These are phyloP conservation scores for Quercus tomentella DNA, from an alignment of 331 rosid genomes.

Conservation along the genomic window DNA sequence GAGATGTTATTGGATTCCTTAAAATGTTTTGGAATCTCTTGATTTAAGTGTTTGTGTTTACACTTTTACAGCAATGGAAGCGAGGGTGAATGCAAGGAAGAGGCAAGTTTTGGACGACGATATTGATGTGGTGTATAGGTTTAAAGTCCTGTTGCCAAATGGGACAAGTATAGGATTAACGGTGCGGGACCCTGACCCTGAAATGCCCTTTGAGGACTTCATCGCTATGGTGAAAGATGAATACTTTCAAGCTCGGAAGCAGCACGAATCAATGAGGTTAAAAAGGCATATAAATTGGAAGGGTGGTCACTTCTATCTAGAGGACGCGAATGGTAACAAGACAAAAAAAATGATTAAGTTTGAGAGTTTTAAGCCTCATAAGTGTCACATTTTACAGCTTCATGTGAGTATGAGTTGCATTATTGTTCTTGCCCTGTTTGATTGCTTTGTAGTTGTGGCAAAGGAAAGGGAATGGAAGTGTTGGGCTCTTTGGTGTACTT, in stretches of 20 bases:
- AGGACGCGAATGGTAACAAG: constrained; percentile 29
- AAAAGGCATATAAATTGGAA: constrained; percentile 38
- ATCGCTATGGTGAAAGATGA: constrained; percentile 23
- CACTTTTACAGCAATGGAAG: neutral
- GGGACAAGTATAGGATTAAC: constrained; percentile 27
- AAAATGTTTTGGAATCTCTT: neutral
- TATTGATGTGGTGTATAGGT: constrained; percentile 1
- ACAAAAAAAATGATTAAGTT: constrained; percentile 20
- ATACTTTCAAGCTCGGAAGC: neutral
- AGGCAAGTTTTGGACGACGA: neutral
- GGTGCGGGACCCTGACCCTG: constrained; percentile 6
- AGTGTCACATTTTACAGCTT: constrained; percentile 47
- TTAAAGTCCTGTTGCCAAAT: constrained; percentile 44
- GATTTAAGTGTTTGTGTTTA: neutral
- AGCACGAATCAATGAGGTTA: constrained; percentile 1
- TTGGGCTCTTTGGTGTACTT: neutral
- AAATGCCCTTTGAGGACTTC: constrained; percentile 32
- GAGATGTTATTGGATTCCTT: neutral
- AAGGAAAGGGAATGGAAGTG: neutral
- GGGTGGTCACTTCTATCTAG: constrained; percentile 21
- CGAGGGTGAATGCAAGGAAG: constrained; percentile 4
- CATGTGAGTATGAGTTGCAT: constrained; percentile 34
- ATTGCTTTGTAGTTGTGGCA: neutral
- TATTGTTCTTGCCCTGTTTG: neutral
- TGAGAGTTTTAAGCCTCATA: constrained; percentile 19